Percentiles rank a stretch among this genome's conserved stretches.
Evolutionary conservation across 23 red algal species (phyloP).

Genomic region (Gracilaria vermiculophylla): DNA sequence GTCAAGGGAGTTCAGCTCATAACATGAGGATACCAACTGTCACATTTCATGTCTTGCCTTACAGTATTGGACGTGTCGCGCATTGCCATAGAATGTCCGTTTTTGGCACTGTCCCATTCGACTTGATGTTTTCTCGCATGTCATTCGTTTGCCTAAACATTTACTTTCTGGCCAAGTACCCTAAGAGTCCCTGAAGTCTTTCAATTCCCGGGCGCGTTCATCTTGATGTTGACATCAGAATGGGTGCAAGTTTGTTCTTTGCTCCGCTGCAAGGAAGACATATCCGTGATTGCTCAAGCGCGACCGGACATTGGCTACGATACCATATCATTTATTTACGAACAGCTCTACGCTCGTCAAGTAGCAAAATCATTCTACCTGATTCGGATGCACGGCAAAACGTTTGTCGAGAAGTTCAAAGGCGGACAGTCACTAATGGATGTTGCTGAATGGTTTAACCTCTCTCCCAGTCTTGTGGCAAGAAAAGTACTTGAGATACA

Average conservation of each 20-base stretch:
- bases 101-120: no score
- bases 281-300: neutral
- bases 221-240: conserved; percentile 39
- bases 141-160: no score
- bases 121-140: no score
- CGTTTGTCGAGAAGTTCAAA: conserved; percentile 50
- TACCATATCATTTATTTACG: conserved; percentile 36
- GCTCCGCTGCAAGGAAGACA: conserved; percentile 26
- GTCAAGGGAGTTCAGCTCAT: no score
- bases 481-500: conserved; percentile 52
- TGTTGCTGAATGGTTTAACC: conserved; percentile 59
- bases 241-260: conserved; percentile 2
- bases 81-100: no score
- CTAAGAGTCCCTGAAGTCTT: no score
- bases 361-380: conserved; percentile 36
- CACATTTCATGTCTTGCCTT: no score
- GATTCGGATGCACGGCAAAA: conserved; percentile 28
- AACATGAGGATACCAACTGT: no score
- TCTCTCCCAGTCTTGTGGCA: conserved; percentile 48
- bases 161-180: no score
- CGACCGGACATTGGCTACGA: conserved; percentile 7
- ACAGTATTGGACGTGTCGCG: no score
- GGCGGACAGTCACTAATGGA: conserved; percentile 36
- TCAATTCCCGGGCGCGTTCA: neutral
- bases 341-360: conserved; percentile 53